Conservation (phyloP, 345 rosid genomes). For the Kandelia obovata region DNA sequence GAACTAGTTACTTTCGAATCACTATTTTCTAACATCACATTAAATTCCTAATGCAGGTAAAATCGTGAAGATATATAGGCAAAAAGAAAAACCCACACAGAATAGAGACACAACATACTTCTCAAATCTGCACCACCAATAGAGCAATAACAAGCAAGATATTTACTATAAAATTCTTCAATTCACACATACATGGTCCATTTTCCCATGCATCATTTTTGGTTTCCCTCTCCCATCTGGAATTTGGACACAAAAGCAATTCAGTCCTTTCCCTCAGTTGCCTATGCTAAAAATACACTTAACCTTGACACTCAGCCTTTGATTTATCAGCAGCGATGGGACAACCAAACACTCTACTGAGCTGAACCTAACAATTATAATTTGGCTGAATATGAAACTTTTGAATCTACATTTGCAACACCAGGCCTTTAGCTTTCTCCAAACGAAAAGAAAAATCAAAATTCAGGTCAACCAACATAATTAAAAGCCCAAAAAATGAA, state of each 20-base stretch:
- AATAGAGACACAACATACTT: neutral
- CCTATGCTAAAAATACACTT: neutral
- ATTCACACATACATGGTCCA: no score
- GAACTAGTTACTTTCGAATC: neutral
- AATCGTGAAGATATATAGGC: neutral
- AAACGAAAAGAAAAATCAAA: constrained; percentile 11
- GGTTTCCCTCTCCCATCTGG: no score
- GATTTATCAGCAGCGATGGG: neutral
- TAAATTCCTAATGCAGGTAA: neutral
- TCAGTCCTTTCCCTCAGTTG: neutral
- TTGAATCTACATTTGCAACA: no score
- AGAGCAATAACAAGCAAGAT: no score
- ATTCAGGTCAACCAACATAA: neutral
- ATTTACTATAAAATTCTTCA: no score
- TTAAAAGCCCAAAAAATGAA: neutral
- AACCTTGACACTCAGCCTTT: neutral
- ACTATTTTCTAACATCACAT: neutral
- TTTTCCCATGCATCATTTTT: no score
- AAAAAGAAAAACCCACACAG: neutral
- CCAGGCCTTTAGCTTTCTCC: neutral
- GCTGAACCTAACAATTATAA: no score
- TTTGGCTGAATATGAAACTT: no score
- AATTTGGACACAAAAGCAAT: neutral
- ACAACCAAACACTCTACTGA: no score
- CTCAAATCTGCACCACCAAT: no score